These are phyloP conservation scores for Flaveria trinervia DNA, from an alignment of 129 eudicot species.

Conservation along the genomic window DNA sequence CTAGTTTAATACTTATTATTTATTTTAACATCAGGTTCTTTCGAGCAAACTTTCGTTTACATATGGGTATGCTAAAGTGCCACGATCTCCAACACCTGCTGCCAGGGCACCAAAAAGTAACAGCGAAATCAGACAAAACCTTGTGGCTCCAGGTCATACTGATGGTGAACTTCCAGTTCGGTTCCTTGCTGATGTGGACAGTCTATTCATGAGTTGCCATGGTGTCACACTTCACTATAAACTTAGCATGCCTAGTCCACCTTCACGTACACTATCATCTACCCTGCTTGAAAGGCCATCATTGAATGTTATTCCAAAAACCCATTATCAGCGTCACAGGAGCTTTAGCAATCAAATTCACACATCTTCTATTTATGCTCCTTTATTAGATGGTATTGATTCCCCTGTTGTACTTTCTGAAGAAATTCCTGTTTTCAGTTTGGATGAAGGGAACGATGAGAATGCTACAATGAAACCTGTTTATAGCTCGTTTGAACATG, in stretches of 20 bases:
- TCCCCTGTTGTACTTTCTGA: slow-evolving; percentile 55
- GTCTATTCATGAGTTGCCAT: slow-evolving; percentile 67
- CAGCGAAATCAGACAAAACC: slow-evolving; percentile 60
- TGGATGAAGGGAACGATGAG: slow-evolving; percentile 52
- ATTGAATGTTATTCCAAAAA: slow-evolving; percentile 41
- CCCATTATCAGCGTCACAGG: slow-evolving; percentile 60
- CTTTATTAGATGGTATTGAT: slow-evolving; percentile 56
- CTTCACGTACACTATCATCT: slow-evolving; percentile 79
- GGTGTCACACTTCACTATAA: slow-evolving; percentile 87
- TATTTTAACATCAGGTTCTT: slow-evolving; percentile 52
- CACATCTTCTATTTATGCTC: slow-evolving; percentile 66
- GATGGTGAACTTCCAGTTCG: slow-evolving; percentile 76
- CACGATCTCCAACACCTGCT: slow-evolving; percentile 89
- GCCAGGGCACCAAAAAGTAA: slow-evolving; percentile 63
- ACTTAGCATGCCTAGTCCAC: slow-evolving; percentile 72
- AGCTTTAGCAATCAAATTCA: slow-evolving; percentile 69
- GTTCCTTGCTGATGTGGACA: slow-evolving; percentile 82
- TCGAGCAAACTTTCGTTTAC: slow-evolving; percentile 68
- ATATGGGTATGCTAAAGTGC: slow-evolving; percentile 73
- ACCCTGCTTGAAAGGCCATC: slow-evolving; percentile 52
- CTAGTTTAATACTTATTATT: slow-evolving; percentile 19
- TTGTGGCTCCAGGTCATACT: slow-evolving; percentile 41
- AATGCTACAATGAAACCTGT: slow-evolving; percentile 37
- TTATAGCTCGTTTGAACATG: slow-evolving; percentile 42
- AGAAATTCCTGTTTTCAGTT: slow-evolving; percentile 65